Evolutionary conservation across 352 stramenopile species (phyloP).

Genomic region (Phytopythium kandeliae): DNA sequence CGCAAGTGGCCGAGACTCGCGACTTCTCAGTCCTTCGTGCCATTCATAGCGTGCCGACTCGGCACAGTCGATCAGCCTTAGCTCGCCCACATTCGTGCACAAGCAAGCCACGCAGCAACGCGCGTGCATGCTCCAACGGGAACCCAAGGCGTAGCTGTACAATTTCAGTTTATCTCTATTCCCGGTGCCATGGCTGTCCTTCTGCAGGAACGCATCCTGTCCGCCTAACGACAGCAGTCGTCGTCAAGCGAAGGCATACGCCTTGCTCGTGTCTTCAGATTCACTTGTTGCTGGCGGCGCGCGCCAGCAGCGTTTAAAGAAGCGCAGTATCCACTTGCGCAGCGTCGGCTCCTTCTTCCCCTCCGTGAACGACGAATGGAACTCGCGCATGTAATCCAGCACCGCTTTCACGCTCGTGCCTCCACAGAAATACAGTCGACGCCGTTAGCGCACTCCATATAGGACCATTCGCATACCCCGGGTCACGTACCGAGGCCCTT

Average conservation of each 20-base stretch:
- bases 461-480: background rate
- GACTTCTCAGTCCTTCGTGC: background rate
- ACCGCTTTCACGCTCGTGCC: conserved; percentile 65
- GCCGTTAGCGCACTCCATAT: background rate
- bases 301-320: conserved; percentile 74
- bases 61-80: too few relatives aligned
- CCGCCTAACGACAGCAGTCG: background rate
- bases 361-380: conserved; percentile 61
- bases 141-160: background rate
- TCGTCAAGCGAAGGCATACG: conserved; percentile 53
- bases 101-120: too few relatives aligned
- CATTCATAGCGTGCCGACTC: too few relatives aligned
- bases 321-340: conserved; percentile 77
- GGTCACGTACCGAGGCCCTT: conserved; percentile 26
- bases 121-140: too few relatives aligned
- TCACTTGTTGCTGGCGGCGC: conserved; percentile 27
- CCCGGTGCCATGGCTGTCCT: background rate
- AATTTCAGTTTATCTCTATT: conserved; percentile 1
- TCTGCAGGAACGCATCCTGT: background rate
- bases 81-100: too few relatives aligned
- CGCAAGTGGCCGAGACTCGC: background rate
- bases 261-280: conserved; percentile 35
- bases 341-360: conserved; percentile 77
- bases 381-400: conserved; percentile 60
- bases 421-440: conserved; percentile 4